Conservation (phyloP, 192 early-diverging fungal species). For the Gonapodya prolifera region DNA sequence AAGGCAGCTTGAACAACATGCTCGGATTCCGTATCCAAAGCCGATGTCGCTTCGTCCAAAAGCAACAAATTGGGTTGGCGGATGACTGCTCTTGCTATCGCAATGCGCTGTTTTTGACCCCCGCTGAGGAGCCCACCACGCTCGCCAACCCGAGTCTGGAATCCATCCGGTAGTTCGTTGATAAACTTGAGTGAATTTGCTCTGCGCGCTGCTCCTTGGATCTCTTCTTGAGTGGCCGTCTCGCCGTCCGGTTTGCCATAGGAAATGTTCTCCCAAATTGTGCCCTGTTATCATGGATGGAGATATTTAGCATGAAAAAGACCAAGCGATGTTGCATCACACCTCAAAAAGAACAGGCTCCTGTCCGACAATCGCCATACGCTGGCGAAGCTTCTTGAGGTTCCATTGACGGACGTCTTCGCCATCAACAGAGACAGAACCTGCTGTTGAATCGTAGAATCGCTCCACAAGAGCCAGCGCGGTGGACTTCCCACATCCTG, state of each 20-base stretch:
- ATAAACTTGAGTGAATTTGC: conserved; percentile 86
- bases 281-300: no score
- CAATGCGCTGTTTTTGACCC: conserved; percentile 75
- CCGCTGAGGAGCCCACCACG: conserved; percentile 36
- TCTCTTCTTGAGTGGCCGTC: conserved; percentile 22
- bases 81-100: conserved; percentile 27
- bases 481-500: conserved; percentile 47
- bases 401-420: conserved; percentile 63
- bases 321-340: no score
- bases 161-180: conserved; percentile 63
- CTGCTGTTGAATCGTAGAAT: conserved; percentile 57
- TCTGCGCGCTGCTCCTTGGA: conserved; percentile 23
- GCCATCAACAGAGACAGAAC: conserved; percentile 58
- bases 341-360: conserved; percentile 79
- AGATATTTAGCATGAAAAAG: no score
- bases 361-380: conserved; percentile 82
- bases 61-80: neutral
- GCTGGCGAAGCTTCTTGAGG: conserved; percentile 63
- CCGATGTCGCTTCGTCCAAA: conserved; percentile 28
- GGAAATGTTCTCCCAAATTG: conserved; percentile 72
- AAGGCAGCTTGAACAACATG: no score
- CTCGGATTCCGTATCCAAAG: conserved; percentile 49
- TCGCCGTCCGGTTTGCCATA: conserved; percentile 29
- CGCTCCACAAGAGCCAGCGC: conserved; percentile 62
- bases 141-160: conserved; percentile 73